These are phyloP conservation scores for Paramecium bursaria DNA, from an alignment of 73 alveolate genomes.

Conservation along the genomic window DNA sequence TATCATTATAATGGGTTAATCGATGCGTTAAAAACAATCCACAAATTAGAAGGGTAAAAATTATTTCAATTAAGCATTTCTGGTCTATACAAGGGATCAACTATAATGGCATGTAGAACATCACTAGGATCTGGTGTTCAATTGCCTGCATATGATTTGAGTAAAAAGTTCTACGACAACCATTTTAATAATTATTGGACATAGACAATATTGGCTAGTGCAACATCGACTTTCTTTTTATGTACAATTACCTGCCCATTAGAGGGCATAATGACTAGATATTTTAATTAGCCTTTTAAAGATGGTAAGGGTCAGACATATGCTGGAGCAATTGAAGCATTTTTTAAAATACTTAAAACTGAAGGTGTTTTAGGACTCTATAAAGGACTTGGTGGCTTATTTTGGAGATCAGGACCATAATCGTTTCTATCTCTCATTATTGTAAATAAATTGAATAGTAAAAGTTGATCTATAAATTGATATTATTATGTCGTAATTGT, in stretches of 20 bases:
- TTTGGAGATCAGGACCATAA: constrained; percentile 51
- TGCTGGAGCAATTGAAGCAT: constrained; percentile 2
- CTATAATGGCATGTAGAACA: constrained; percentile 36
- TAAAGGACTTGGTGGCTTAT: constrained; percentile 46
- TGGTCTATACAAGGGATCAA: constrained; percentile 10
- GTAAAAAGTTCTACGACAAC: background rate
- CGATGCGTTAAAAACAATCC: constrained; percentile 1
- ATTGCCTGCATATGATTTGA: constrained; percentile 44
- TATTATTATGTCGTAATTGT: no score
- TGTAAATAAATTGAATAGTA: constrained; percentile 8
- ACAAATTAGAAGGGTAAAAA: constrained; percentile 23
- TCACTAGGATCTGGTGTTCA: constrained; percentile 27
- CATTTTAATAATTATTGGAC: background rate
- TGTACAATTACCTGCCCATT: constrained; percentile 45
- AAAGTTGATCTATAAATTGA: no score
- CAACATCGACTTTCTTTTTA: constrained; percentile 18
- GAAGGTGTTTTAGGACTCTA: constrained; percentile 46
- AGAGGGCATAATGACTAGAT: constrained; percentile 10
- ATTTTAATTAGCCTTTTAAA: constrained; percentile 32
- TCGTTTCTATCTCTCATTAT: constrained; percentile 21
- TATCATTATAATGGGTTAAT: constrained; percentile 27
- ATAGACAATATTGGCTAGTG: constrained; percentile 38
- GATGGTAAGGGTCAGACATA: constrained; percentile 1
- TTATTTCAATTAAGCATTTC: background rate
- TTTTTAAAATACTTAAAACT: background rate